These are phyloP conservation scores for Pisolithus marmoratus DNA, from an alignment of 768 basidiomycete genomes.

Conservation along the genomic window DNA sequence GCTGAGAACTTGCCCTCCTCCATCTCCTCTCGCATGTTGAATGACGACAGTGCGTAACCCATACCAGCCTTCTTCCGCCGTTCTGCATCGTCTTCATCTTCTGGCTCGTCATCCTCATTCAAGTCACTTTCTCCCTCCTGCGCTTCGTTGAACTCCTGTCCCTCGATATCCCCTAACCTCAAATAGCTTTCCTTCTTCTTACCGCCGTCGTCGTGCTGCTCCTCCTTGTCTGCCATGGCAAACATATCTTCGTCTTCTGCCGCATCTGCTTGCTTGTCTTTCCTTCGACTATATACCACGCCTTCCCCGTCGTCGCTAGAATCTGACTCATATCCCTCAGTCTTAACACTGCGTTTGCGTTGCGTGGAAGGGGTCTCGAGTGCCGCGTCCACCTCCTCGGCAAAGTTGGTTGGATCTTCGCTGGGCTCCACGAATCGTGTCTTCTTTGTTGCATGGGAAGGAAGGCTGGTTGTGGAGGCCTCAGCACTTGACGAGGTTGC, in stretches of 20 bases:
- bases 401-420: constrained; percentile 72
- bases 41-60: constrained; percentile 91
- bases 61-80: constrained; percentile 77
- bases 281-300: constrained; percentile 79
- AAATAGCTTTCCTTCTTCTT: constrained; percentile 69
- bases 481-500: constrained; percentile 30
- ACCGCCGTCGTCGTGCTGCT: constrained; percentile 39
- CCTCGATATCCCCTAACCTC: constrained; percentile 91
- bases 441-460: constrained; percentile 46
- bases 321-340: constrained; percentile 89
- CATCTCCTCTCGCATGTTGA: constrained; percentile 99
- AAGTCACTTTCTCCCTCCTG: constrained; percentile 32
- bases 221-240: constrained; percentile 55
- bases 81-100: constrained; percentile 75
- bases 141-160: constrained; percentile 71
- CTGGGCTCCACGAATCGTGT: constrained; percentile 73
- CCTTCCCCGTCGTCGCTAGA: constrained; percentile 93
- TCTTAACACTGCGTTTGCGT: constrained; percentile 72
- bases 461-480: constrained; percentile 23
- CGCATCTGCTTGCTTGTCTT: constrained; percentile 48
- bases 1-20: constrained; percentile 95
- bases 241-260: constrained; percentile 81
- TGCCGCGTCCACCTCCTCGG: constrained; percentile 68
- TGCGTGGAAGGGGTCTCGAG: constrained; percentile 60
- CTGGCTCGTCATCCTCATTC: constrained; percentile 39